Evolutionary conservation across 768 basidiomycete genomes (phyloP).

Genomic region (Calocybe gangraenosa): DNA sequence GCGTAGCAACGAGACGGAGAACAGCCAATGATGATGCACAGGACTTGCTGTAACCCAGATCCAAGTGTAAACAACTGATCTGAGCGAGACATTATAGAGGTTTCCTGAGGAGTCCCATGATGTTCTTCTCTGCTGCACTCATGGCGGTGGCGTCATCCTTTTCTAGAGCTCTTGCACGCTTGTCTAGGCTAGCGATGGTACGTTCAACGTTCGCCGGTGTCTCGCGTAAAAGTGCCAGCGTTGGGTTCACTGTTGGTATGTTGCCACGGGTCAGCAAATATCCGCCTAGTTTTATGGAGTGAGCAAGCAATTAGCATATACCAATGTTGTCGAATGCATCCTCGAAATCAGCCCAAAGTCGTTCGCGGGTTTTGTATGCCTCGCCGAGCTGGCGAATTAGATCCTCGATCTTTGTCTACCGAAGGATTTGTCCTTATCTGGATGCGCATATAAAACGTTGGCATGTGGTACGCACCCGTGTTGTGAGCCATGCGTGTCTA

Average conservation of each 20-base stretch:
- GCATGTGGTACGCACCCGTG: slow-evolving; percentile 35
- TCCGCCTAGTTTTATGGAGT: background rate
- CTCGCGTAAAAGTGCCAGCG: slow-evolving; percentile 35
- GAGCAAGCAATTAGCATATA: slow-evolving; percentile 23
- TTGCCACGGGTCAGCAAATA: slow-evolving; percentile 6
- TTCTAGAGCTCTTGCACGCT: slow-evolving; percentile 41
- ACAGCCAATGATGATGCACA: too few relatives aligned
- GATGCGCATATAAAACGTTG: background rate
- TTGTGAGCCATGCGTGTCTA: slow-evolving; percentile 30
- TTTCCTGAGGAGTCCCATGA: slow-evolving; percentile 27
- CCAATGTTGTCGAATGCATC: slow-evolving; percentile 41
- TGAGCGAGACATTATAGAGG: slow-evolving; percentile 6
- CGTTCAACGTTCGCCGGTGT: slow-evolving; percentile 51
- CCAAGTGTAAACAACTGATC: background rate
- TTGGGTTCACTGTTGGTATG: slow-evolving; percentile 35
- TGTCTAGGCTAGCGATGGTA: slow-evolving; percentile 48
- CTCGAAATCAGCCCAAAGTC: slow-evolving; percentile 48
- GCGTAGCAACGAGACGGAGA: background rate
- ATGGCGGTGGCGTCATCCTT: slow-evolving; percentile 25
- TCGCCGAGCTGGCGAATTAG: slow-evolving; percentile 43
- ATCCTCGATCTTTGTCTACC: slow-evolving; percentile 37
- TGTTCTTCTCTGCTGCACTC: slow-evolving; percentile 21
- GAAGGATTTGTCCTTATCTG: slow-evolving; percentile 1
- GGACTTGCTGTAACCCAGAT: too few relatives aligned
- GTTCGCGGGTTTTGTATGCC: slow-evolving; percentile 43